Evolutionary conservation across 768 basidiomycete species (phyloP), one percentile per base, ranked within the genome.

Genomic region (Sutorius australiensis): DNA sequence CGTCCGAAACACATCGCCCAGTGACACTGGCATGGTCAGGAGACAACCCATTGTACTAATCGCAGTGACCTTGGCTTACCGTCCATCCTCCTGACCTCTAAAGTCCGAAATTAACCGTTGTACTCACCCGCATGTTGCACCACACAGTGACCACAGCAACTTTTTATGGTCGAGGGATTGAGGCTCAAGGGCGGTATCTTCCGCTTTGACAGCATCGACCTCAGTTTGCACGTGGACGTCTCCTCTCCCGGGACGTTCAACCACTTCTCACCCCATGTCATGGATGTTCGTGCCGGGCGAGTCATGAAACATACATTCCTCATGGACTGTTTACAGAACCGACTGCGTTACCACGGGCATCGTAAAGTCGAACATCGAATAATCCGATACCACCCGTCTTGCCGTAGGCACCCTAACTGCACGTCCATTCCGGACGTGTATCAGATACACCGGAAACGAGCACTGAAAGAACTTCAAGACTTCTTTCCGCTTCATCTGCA

Each of bases 401-500:
- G 37, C 54, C 17, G 63, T 58, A 43, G 21, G 38, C 36, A 66
- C 37, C 56, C 63, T 63, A 3, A 61, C 38, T n/a, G 64, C 42
- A 12, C 39, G 58, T 3, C 39, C 48, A 5, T 53, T 59, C 47
- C 44, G 37, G 37, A 51, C 56, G 14, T 31, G 63, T 3, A 67
- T 28, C 41, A 65, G 24, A 14, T 48, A 67, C 40, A 53, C 57
- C 17, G 60, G 55, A 28, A 65, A 67, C 0, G 30, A 27, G 8
- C 21, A 19, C 13, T 45, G n/a, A 33, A 65, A 61, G 37, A 62
- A 65, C 19, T 1, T 24, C 39, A 56, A 6, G 30, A 64, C 62
- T 21, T 57, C 51, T 3, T 39, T 59, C 16, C 58, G 63, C 45
- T 65, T 64, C 21, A 14, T 34, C 42, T 55, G 27, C 44, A 61